phyloP scores from a whole-genome alignment of 2,329 filamentous ascomycete genomes.

The Hymenoscyphus albidus region DNA sequence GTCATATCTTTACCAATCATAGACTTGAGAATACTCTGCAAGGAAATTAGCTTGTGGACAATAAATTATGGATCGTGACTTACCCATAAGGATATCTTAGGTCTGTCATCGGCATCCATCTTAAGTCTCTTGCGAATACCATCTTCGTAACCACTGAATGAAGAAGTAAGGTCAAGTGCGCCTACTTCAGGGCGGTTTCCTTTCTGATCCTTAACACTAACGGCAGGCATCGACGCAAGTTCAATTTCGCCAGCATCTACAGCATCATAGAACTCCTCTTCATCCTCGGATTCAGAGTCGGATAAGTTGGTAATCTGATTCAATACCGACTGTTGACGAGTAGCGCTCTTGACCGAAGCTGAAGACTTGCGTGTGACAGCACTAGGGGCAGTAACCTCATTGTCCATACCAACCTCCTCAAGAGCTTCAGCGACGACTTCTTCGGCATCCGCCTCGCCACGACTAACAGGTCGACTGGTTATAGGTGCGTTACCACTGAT shows the following conservation, averaged over 20 bases:
- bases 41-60: slow-evolving; percentile 26
- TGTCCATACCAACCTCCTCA: slow-evolving; percentile 37
- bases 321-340: slow-evolving; percentile 61
- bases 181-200: slow-evolving; percentile 46
- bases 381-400: slow-evolving; percentile 29
- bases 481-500: slow-evolving; percentile 61
- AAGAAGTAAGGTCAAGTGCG: slow-evolving; percentile 63
- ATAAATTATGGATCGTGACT: slow-evolving; percentile 35
- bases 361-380: slow-evolving; percentile 40
- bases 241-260: slow-evolving; percentile 91
- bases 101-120: slow-evolving; percentile 87
- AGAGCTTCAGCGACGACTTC: slow-evolving; percentile 36
- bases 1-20: slow-evolving; percentile 99
- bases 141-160: slow-evolving; percentile 89
- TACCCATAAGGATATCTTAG: slow-evolving; percentile 95
- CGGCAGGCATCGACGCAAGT: slow-evolving; percentile 59
- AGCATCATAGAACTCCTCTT: slow-evolving; percentile 96
- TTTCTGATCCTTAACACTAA: slow-evolving; percentile 26
- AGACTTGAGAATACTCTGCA: slow-evolving; percentile 88
- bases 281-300: slow-evolving; percentile 71
- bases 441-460: slow-evolving; percentile 20
- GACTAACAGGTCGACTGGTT: slow-evolving; percentile 25
- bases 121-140: slow-evolving; percentile 75
- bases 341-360: slow-evolving; percentile 36
- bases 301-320: slow-evolving; percentile 71